phyloP scores from a whole-genome alignment of 148 eudicot species.

The Nepenthes gracilis region DNA sequence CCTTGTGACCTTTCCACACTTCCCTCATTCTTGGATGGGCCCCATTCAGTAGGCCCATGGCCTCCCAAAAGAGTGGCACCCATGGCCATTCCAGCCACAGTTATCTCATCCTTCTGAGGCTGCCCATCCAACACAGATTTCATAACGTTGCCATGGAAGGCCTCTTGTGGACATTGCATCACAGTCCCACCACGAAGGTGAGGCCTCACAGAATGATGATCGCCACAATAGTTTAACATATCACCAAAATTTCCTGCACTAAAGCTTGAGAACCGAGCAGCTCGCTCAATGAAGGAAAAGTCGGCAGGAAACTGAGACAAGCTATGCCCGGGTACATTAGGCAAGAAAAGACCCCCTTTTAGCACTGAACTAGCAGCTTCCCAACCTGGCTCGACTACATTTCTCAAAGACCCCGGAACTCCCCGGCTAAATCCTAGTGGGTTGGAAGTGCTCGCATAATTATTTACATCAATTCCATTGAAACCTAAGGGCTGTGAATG shows the following conservation, averaged over 20 bases:
- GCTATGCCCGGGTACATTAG: conserved; percentile 40
- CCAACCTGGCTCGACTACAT: conserved; percentile 12
- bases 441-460: conserved; percentile 25
- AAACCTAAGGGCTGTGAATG: conserved; percentile 44
- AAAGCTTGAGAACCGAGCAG: conserved; percentile 87
- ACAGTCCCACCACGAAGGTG: conserved; percentile 24
- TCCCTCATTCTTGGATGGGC: conserved; percentile 30
- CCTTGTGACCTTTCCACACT: conserved; percentile 29
- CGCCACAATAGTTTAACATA: conserved; percentile 46
- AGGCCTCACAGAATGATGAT: conserved; percentile 28
- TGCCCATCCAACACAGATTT: conserved; percentile 6
- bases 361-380: conserved; percentile 34
- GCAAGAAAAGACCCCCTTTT: conserved; percentile 42
- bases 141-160: conserved; percentile 6
- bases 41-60: conserved; percentile 19
- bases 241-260: conserved; percentile 57
- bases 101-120: conserved; percentile 23
- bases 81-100: conserved; percentile 27
- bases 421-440: conserved; percentile 4
- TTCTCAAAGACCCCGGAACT: too few species aligned
- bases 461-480: conserved; percentile 45
- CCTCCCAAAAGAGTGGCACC: conserved; percentile 29
- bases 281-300: conserved; percentile 91
- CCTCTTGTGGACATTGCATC: conserved; percentile 40
- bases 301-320: conserved; percentile 78